A percentile compares a stretch with the other conserved stretches of the same genome.
These are phyloP conservation scores for Hygrocybe punicea DNA, from an alignment of 768 basidiomycete species.

Conservation along the genomic window DNA sequence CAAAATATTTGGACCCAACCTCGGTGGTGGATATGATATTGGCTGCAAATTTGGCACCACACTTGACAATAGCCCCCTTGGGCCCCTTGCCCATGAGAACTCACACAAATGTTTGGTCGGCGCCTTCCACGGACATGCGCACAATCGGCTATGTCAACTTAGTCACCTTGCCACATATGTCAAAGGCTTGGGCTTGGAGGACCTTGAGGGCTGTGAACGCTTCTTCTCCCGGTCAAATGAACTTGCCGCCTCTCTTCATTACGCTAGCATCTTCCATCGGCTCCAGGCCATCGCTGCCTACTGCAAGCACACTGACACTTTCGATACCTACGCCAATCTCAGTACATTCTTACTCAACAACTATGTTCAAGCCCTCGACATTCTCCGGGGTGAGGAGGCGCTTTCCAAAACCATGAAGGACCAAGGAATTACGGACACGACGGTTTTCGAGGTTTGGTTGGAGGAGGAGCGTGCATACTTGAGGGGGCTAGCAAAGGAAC, in stretches of 20 bases:
- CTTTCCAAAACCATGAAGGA: constrained; percentile 6
- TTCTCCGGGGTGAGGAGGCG: constrained; percentile 5
- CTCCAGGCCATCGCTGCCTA: constrained; percentile 19
- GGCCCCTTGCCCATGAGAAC: constrained; percentile 4
- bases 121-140: constrained; percentile 22
- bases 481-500: constrained; percentile 9
- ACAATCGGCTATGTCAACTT: constrained; percentile 22
- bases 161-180: constrained; percentile 17
- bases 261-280: constrained; percentile 18
- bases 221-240: constrained; percentile 19
- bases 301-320: constrained; percentile 11
- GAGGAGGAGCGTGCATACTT: constrained; percentile 21
- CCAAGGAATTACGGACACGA: neutral
- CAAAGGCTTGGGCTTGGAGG: constrained; percentile 20
- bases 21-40: constrained; percentile 23
- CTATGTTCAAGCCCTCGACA: constrained; percentile 25
- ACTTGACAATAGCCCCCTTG: constrained; percentile 18
- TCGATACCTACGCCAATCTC: constrained; percentile 23
- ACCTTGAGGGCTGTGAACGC: constrained; percentile 19
- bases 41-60: constrained; percentile 22
- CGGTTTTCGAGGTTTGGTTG: constrained; percentile 19
- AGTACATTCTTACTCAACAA: constrained; percentile 24
- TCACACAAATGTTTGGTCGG: constrained; percentile 12
- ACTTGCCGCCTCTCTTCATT: constrained; percentile 15
- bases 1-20: constrained; percentile 9